These are phyloP conservation scores for Setaria viridis DNA, from an alignment of 202 grass and related monocot species.

Conservation along the genomic window DNA sequence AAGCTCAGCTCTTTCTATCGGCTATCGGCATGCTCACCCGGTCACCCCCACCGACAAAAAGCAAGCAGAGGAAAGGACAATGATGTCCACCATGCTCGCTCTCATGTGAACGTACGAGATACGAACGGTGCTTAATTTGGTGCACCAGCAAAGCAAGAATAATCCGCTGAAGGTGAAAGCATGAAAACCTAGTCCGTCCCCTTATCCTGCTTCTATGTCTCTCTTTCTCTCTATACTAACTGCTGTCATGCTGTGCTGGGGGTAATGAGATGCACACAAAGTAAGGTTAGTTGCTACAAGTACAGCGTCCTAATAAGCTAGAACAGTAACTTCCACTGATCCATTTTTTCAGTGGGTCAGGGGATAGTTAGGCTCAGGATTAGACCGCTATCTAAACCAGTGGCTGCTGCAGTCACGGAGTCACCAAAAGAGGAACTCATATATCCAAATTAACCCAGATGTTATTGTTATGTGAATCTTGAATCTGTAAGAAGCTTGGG, in stretches of 20 bases:
- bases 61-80: conserved; percentile 41
- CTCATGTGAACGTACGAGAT: neutral
- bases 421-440: neutral
- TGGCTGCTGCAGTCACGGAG: neutral
- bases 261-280: neutral
- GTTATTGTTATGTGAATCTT: neutral
- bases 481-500: neutral
- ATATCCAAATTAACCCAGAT: neutral
- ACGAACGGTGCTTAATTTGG: neutral
- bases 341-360: neutral
- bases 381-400: neutral
- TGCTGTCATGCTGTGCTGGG: neutral
- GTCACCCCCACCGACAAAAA: conserved; percentile 44
- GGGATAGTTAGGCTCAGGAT: neutral
- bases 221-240: too few relatives aligned
- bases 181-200: conserved; percentile 6
- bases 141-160: conserved; percentile 42
- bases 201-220: neutral
- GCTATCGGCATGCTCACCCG: neutral
- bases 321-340: conserved; percentile 27
- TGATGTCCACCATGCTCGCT: conserved; percentile 38
- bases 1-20: neutral
- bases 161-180: conserved; percentile 17
- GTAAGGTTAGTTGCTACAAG: neutral
- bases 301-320: neutral